Conservation (phyloP, 2,329 filamentous ascomycete species). For the Penicillium brevicompactum region DNA sequence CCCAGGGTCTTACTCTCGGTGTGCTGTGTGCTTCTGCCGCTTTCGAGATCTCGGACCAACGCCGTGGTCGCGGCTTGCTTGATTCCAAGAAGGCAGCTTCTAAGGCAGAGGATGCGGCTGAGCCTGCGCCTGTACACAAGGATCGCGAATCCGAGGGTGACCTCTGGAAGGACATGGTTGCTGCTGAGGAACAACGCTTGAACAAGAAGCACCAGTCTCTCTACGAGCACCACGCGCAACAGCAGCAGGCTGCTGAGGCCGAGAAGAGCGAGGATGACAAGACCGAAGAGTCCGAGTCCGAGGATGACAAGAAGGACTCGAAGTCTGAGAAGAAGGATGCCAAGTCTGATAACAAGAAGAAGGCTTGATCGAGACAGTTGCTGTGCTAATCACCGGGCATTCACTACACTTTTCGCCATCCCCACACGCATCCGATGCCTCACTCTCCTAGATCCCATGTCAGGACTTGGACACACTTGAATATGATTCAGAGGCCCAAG, state of each 20-base stretch:
- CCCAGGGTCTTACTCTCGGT: constrained; percentile 82
- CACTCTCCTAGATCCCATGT: background rate
- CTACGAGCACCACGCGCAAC: constrained; percentile 17
- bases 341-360: constrained; percentile 19
- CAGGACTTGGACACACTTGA: background rate
- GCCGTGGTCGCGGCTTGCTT: constrained; percentile 60
- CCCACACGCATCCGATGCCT: background rate
- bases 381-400: background rate
- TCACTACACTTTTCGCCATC: background rate
- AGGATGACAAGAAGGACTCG: constrained; percentile 10
- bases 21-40: constrained; percentile 80
- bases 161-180: constrained; percentile 72
- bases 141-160: constrained; percentile 72
- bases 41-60: constrained; percentile 79
- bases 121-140: constrained; percentile 79
- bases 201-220: constrained; percentile 45
- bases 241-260: constrained; percentile 8
- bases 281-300: constrained; percentile 18
- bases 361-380: constrained; percentile 3
- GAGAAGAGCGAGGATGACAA: constrained; percentile 7
- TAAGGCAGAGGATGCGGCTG: constrained; percentile 74
- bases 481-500: constrained; percentile 1
- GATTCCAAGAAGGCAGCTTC: constrained; percentile 73
- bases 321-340: constrained; percentile 15
- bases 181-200: constrained; percentile 49